Percentiles rank a stretch among this genome's conserved stretches.
Evolutionary conservation across 2,329 filamentous ascomycete species (phyloP).

Genomic region (Monosporascus ibericus): DNA sequence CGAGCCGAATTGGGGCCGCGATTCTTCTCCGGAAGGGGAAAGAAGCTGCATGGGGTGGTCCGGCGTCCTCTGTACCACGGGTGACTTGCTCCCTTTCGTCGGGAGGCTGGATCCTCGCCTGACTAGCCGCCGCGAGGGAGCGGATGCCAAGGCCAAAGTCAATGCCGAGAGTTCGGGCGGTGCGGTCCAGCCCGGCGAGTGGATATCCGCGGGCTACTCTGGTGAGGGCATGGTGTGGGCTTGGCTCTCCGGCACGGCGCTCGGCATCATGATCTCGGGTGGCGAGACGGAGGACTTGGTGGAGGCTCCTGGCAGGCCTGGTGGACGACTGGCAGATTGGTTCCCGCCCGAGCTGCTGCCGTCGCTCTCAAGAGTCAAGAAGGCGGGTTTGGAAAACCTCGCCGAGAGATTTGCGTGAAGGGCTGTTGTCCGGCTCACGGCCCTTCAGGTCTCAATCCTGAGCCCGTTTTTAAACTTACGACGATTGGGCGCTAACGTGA

Average conservation of each 20-base stretch:
- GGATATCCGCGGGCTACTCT: conserved; percentile 45
- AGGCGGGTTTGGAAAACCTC: conserved; percentile 31
- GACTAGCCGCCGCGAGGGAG: conserved; percentile 15
- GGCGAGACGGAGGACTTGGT: conserved; percentile 26
- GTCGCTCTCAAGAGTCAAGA: conserved; percentile 27
- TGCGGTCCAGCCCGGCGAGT: conserved; percentile 32
- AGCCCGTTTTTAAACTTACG: too few species aligned
- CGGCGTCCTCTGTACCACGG: conserved; percentile 41
- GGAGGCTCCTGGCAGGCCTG: conserved; percentile 27
- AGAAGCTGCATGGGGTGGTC: conserved; percentile 38
- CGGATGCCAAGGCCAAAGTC: neutral
- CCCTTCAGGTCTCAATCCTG: too few species aligned
- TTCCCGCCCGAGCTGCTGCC: conserved; percentile 32
- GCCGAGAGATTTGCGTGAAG: conserved; percentile 8
- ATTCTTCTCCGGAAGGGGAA: conserved; percentile 1
- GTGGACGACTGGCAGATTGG: conserved; percentile 32
- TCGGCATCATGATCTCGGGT: conserved; percentile 40
- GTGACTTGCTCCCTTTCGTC: conserved; percentile 44
- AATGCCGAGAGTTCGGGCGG: neutral
- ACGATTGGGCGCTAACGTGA: too few species aligned
- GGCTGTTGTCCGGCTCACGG: neutral
- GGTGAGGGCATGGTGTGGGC: conserved; percentile 50
- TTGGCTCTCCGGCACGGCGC: conserved; percentile 43
- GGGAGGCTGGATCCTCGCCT: conserved; percentile 33
- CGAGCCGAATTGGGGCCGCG: conserved; percentile 29